A percentile compares a stretch with the other conserved stretches of the same genome.
Conservation (phyloP, 495 filamentous ascomycete genomes). For the Choiromyces venosus region DNA sequence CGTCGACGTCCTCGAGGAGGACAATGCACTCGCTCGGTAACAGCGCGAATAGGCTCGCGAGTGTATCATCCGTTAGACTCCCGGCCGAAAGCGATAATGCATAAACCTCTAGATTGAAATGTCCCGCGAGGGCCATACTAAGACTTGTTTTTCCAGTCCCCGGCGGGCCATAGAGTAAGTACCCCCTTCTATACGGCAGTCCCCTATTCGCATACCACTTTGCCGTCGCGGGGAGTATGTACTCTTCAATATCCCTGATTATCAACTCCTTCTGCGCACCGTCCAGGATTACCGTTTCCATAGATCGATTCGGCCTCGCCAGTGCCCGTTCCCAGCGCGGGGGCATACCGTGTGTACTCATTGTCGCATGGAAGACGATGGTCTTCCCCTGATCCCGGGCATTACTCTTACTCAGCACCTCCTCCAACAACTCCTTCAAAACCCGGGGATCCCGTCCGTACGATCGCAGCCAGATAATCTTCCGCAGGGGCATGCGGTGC, state of each 20-base stretch:
- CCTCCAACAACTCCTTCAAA: constrained; percentile 24
- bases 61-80: constrained; percentile 61
- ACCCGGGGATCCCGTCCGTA: constrained; percentile 28
- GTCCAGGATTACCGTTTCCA: constrained; percentile 79
- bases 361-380: constrained; percentile 22
- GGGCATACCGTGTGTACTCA: constrained; percentile 10
- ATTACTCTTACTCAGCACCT: constrained; percentile 18
- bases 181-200: constrained; percentile 88
- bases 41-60: constrained; percentile 61
- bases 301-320: constrained; percentile 60
- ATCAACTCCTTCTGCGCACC: constrained; percentile 62
- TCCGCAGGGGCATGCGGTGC: neutral
- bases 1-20: constrained; percentile 68
- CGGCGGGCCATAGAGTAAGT: constrained; percentile 68
- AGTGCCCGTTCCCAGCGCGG: constrained; percentile 21
- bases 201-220: constrained; percentile 76
- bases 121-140: constrained; percentile 61
- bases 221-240: constrained; percentile 65
- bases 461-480: constrained; percentile 14
- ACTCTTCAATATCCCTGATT: constrained; percentile 78
- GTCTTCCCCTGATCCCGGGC: constrained; percentile 27
- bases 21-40: constrained; percentile 65
- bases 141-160: constrained; percentile 53
- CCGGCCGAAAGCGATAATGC: constrained; percentile 59
- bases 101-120: constrained; percentile 64